Conservation (phyloP, 306 rosid genomes). For the Medicago arabica region DNA sequence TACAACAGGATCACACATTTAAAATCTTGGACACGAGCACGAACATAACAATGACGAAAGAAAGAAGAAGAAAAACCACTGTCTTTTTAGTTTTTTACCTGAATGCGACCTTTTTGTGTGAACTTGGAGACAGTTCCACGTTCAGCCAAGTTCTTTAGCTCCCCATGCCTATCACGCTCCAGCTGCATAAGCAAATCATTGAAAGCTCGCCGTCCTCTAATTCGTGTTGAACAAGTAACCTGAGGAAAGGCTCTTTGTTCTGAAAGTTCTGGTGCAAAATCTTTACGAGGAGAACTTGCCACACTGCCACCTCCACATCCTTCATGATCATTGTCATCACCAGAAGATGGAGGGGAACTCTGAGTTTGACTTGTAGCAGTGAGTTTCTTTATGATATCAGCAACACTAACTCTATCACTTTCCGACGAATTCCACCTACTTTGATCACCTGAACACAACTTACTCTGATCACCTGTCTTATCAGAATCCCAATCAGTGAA, state of each 20-base stretch:
- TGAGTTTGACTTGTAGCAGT: slow-evolving; percentile 49
- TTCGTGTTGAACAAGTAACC: slow-evolving; percentile 45
- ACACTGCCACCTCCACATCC: slow-evolving; percentile 36
- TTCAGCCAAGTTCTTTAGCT: slow-evolving; percentile 57
- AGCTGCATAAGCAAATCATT: slow-evolving; percentile 71
- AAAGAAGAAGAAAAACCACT: background rate
- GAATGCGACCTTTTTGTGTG: slow-evolving; percentile 81
- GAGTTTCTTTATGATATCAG: slow-evolving; percentile 71
- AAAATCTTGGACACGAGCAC: background rate
- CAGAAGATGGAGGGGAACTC: slow-evolving; percentile 5
- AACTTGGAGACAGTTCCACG: slow-evolving; percentile 76
- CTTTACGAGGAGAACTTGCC: slow-evolving; percentile 49
- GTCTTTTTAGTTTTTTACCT: slow-evolving; percentile 49
- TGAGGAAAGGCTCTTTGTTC: slow-evolving; percentile 47
- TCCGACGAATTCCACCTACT: slow-evolving; percentile 46
- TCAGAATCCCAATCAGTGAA: slow-evolving; percentile 60
- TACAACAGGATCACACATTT: background rate
- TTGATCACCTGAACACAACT: slow-evolving; percentile 40
- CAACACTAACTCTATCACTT: slow-evolving; percentile 69
- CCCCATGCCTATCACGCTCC: slow-evolving; percentile 69
- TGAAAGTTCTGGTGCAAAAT: slow-evolving; percentile 34
- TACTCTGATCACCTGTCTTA: slow-evolving; percentile 46
- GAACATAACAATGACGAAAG: background rate
- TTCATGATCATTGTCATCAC: slow-evolving; percentile 54
- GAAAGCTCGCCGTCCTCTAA: slow-evolving; percentile 79